Evolutionary conservation across 805 yeast genomes (phyloP), one percentile per base, ranked within the genome.

Genomic region (Saccharomycopsis oosterbeekiorum): DNA sequence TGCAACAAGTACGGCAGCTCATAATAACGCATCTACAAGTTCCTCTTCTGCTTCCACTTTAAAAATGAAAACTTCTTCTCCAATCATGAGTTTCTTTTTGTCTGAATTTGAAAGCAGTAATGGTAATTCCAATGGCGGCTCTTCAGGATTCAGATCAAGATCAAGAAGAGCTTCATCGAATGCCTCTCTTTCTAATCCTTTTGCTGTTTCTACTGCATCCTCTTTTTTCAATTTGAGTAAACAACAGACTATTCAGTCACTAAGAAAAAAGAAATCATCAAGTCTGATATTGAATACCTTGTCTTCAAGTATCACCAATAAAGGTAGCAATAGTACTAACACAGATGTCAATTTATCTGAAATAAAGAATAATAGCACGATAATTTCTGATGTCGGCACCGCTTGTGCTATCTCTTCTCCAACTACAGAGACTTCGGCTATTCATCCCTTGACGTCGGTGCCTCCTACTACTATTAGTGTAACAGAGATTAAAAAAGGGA

Each of bases 81-180:
- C 65, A 12, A 42, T 63, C 11, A n/a, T 63, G 42, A 63, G 60
- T 54, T 63, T 59, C 36, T 59, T 63, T 29, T 55, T 63, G 34
- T 57, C 62, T 4, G 65, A 63, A 29, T 63, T 63, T 51, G 65
- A 63, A 5, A 26, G 17, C 12, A 42, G 39, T 47, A 47, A 21
- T 21, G 21, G 12, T 6, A 47, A 47, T 47, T 10, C 26, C 10
- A 47, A 41, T 24, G 21, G 21, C 24, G 21, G 21, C 47, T 26
- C 17, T 29, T 17, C 40, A 12, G 40, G 26, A 19, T 15, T 36
- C 14, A 54, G 40, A 34, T 29, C 56, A 34, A 54, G 56, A 17
- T 34, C 56, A 29, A 54, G 26, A 37, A n/a, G 42, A 19, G 17
- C 42, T 34, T 37, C 56, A 12, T 54, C 42, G 29, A 54, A 54